These are phyloP conservation scores for Byssoonygena ceratinophila DNA, from an alignment of 2,329 filamentous ascomycete species.

Conservation along the genomic window DNA sequence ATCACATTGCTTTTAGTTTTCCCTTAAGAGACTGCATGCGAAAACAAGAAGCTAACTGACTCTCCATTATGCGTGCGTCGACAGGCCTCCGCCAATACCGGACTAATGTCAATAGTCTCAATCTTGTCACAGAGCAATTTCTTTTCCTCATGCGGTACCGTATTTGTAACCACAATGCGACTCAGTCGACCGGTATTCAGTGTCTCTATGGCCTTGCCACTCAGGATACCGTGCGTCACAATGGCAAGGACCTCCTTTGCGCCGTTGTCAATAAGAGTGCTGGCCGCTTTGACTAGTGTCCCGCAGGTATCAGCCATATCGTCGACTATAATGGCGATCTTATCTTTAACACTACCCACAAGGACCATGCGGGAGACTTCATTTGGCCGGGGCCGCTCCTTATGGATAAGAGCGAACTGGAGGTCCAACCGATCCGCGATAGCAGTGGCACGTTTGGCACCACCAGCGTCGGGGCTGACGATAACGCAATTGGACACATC, in stretches of 20 bases:
- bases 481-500: conserved; percentile 77
- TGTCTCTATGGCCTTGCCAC: conserved; percentile 76
- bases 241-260: conserved; percentile 85
- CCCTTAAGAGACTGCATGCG: conserved; percentile 35
- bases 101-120: conserved; percentile 83
- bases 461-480: conserved; percentile 87
- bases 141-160: conserved; percentile 70
- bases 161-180: conserved; percentile 83
- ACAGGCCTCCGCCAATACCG: conserved; percentile 50
- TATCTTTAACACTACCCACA: conserved; percentile 85
- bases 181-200: conserved; percentile 67
- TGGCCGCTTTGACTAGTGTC: conserved; percentile 76
- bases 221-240: conserved; percentile 87
- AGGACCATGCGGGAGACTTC: conserved; percentile 90
- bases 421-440: conserved; percentile 87
- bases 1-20: conserved; percentile 10
- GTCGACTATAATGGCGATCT: conserved; percentile 90
- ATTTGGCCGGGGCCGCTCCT: conserved; percentile 83
- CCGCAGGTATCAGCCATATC: conserved; percentile 97
- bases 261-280: conserved; percentile 75
- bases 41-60: conserved; percentile 43
- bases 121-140: conserved; percentile 66
- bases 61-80: conserved; percentile 43
- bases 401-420: conserved; percentile 90
- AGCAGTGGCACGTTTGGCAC: conserved; percentile 86